A percentile compares a stretch with the other conserved stretches of the same genome.
phyloP scores from a whole-genome alignment of 192 early-diverging fungal genomes.

The Diversispora epigaea region DNA sequence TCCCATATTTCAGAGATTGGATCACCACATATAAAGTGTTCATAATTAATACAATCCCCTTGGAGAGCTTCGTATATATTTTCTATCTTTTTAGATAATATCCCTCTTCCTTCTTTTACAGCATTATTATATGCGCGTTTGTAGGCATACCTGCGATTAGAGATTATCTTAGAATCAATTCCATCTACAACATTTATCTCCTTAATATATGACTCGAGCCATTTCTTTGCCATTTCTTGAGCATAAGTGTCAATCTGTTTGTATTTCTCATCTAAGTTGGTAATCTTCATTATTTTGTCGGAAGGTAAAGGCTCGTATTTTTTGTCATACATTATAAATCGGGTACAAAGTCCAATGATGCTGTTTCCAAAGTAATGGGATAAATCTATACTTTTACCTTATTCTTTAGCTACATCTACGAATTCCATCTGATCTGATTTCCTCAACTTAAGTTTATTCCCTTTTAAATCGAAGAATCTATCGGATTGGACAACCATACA shows the following conservation, averaged over 20 bases:
- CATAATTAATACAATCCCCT: no score
- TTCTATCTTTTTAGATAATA: no score
- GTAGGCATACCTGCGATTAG: no score
- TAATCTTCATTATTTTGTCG: constrained; percentile 12
- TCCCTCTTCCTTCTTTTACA: no score
- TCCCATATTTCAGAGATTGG: no score
- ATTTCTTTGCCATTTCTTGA: not conserved
- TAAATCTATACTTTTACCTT: constrained; percentile 16
- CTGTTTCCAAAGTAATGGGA: not conserved
- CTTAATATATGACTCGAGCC: constrained; percentile 14
- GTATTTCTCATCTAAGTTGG: constrained; percentile 2
- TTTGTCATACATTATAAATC: not conserved
- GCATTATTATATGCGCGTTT: no score
- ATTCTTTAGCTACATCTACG: not conserved
- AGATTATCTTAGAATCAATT: no score
- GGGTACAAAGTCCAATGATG: not conserved
- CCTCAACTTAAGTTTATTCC: not conserved
- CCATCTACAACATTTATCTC: no score
- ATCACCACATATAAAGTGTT: no score
- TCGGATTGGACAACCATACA: not conserved
- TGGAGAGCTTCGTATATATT: no score
- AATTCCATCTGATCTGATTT: constrained; percentile 2
- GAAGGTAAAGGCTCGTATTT: not conserved
- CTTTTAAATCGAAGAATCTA: no score
- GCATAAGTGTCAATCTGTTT: constrained; percentile 18